These are phyloP conservation scores for Cryptococcus sp. DNA, from an alignment of 1,284 basidiomycete genomes.

Conservation along the genomic window DNA sequence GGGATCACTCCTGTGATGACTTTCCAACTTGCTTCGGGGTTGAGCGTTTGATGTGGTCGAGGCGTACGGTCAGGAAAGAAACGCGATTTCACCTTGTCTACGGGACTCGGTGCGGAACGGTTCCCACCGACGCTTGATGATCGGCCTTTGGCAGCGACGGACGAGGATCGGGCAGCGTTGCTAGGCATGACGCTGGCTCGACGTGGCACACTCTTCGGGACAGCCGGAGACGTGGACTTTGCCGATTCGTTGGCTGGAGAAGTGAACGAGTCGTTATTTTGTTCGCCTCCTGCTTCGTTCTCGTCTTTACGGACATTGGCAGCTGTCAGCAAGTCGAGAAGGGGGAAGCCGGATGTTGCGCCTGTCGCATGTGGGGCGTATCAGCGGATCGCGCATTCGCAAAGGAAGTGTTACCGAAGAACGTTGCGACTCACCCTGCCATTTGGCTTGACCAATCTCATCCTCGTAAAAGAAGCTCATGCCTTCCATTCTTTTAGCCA, in stretches of 20 bases:
- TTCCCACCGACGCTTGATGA: conserved; percentile 14
- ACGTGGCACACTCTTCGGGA: background rate
- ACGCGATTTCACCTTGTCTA: conserved; percentile 31
- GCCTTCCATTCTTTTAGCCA: conserved; percentile 48
- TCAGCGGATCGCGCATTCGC: background rate
- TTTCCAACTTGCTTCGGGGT: conserved; percentile 66
- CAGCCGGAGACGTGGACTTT: conserved; percentile 19
- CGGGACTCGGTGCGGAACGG: conserved; percentile 6
- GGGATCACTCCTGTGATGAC: conserved; percentile 80
- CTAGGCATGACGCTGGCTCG: conserved; percentile 13
- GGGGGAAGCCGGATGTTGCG: conserved; percentile 81
- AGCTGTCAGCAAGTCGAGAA: conserved; percentile 68
- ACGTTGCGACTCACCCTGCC: conserved; percentile 46
- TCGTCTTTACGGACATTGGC: conserved; percentile 58
- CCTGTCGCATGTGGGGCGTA: conserved; percentile 52
- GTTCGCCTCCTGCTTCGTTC: conserved; percentile 18
- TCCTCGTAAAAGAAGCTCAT: conserved; percentile 54
- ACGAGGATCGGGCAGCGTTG: conserved; percentile 5
- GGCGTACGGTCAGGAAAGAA: conserved; percentile 67
- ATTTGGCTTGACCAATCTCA: conserved; percentile 55
- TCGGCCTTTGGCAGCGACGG: conserved; percentile 8
- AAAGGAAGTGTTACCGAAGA: background rate
- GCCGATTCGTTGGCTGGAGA: conserved; percentile 18
- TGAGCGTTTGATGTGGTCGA: conserved; percentile 67
- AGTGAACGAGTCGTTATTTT: conserved; percentile 16